Conservation (phyloP, 768 basidiomycete genomes). For the Tulasnella sp. region DNA sequence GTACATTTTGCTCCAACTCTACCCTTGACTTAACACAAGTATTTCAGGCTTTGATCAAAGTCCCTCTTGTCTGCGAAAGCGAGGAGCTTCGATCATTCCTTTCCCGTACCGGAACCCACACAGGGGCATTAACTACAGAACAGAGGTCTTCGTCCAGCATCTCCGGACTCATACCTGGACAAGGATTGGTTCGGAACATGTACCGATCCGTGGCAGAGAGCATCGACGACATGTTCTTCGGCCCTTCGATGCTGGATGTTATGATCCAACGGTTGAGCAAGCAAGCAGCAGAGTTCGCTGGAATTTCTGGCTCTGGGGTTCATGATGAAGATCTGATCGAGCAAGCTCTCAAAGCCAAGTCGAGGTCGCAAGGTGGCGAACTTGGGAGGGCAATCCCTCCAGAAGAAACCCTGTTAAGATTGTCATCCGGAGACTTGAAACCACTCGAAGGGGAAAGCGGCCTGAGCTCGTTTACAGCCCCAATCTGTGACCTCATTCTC, state of each 20-base stretch:
- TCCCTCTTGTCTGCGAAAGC: constrained; percentile 74
- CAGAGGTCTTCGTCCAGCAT: constrained; percentile 41
- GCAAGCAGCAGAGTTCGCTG: constrained; percentile 85
- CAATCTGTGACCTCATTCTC: constrained; percentile 89
- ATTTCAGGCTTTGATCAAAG: constrained; percentile 62
- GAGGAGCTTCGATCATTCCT: constrained; percentile 79
- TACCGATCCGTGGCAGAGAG: constrained; percentile 91
- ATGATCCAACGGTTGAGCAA: constrained; percentile 86
- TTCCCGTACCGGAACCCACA: constrained; percentile 58
- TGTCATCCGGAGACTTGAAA: constrained; percentile 56
- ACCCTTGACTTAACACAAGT: not conserved
- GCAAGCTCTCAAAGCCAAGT: constrained; percentile 60
- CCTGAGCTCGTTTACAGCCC: constrained; percentile 82
- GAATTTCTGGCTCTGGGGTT: constrained; percentile 70
- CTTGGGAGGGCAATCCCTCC: constrained; percentile 56
- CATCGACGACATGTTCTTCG: constrained; percentile 96
- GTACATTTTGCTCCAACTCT: constrained; percentile 28
- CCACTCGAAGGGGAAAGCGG: constrained; percentile 85
- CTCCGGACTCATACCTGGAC: constrained; percentile 53
- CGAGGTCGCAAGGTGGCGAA: constrained; percentile 9
- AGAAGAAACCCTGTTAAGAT: constrained; percentile 63
- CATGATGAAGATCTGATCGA: constrained; percentile 82
- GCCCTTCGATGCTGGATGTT: constrained; percentile 91
- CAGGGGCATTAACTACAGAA: constrained; percentile 68
- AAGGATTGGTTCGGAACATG: constrained; percentile 75